Evolutionary conservation across 2,329 filamentous ascomycete genomes (phyloP).

Genomic region (Lecanicillium sp.): DNA sequence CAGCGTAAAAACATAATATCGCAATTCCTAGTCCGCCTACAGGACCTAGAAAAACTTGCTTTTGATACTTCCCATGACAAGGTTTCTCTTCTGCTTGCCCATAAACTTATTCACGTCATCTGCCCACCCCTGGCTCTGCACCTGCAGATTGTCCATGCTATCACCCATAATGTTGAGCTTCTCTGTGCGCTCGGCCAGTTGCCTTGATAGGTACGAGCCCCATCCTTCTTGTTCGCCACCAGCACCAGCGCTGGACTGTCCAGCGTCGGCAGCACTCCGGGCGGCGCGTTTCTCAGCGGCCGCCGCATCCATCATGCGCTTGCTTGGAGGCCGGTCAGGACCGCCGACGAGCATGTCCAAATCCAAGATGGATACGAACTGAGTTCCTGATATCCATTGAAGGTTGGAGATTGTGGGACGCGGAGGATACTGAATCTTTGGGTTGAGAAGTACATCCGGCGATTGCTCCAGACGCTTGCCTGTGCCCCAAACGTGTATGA

Average conservation of each 20-base stretch:
- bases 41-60: slow-evolving; percentile 50
- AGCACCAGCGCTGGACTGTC: slow-evolving; percentile 14
- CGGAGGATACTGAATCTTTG: slow-evolving; percentile 62
- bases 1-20: too few species aligned
- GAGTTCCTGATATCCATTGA: slow-evolving; percentile 94
- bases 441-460: slow-evolving; percentile 73
- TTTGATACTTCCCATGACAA: slow-evolving; percentile 64
- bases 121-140: slow-evolving; percentile 76
- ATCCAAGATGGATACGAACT: slow-evolving; percentile 79
- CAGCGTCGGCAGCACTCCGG: slow-evolving; percentile 23
- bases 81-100: slow-evolving; percentile 76
- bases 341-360: slow-evolving; percentile 88
- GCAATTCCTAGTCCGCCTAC: too few species aligned
- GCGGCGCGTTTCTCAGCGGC: slow-evolving; percentile 63
- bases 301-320: slow-evolving; percentile 76
- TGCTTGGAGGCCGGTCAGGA: slow-evolving; percentile 77
- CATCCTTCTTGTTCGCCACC: slow-evolving; percentile 49
- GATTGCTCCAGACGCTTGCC: slow-evolving; percentile 55
- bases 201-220: slow-evolving; percentile 76
- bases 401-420: slow-evolving; percentile 91
- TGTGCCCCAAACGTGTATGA: slow-evolving; percentile 79
- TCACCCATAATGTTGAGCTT: slow-evolving; percentile 77
- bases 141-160: slow-evolving; percentile 72
- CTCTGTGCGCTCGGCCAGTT: slow-evolving; percentile 86
- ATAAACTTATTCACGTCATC: slow-evolving; percentile 86